phyloP scores from a whole-genome alignment of 164 flowering plant genomes.

The Piper betle region DNA sequence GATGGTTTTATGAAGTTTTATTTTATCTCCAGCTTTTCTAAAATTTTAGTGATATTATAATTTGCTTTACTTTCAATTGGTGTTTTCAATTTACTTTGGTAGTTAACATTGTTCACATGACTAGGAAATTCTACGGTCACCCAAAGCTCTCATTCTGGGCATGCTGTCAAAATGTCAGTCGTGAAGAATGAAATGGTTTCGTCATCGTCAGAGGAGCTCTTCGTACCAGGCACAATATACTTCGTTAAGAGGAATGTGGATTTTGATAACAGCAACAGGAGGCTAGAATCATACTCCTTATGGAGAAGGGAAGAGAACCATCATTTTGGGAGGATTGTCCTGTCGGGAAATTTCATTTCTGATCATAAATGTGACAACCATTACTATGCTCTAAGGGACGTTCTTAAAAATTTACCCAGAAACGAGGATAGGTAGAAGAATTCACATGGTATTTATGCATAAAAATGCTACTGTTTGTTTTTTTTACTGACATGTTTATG shows the following conservation, averaged over 20 bases:
- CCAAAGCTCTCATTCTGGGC: neutral
- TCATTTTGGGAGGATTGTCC: conserved; percentile 61
- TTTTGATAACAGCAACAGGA: conserved; percentile 7
- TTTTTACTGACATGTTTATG: no score
- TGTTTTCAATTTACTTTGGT: neutral
- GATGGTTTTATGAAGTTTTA: no score
- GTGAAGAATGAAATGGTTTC: neutral
- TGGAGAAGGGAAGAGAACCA: conserved; percentile 63
- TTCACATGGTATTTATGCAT: neutral
- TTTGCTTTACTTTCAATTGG: no score
- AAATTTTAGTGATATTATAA: no score
- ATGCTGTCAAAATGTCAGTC: neutral
- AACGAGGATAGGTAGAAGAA: neutral
- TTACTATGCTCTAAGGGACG: conserved; percentile 34
- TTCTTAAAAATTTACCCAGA: neutral
- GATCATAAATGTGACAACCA: conserved; percentile 91
- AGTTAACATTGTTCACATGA: neutral
- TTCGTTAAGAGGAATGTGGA: conserved; percentile 38
- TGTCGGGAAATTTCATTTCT: conserved; percentile 58
- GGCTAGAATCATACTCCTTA: conserved; percentile 40
- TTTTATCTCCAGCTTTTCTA: no score
- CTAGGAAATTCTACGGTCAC: neutral
- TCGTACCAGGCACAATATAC: conserved; percentile 22
- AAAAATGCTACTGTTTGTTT: no score
- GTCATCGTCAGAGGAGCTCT: conserved; percentile 39